These are phyloP conservation scores for Arthrobotrys entomopaga DNA, from an alignment of 2,329 filamentous ascomycete species.

Conservation along the genomic window DNA sequence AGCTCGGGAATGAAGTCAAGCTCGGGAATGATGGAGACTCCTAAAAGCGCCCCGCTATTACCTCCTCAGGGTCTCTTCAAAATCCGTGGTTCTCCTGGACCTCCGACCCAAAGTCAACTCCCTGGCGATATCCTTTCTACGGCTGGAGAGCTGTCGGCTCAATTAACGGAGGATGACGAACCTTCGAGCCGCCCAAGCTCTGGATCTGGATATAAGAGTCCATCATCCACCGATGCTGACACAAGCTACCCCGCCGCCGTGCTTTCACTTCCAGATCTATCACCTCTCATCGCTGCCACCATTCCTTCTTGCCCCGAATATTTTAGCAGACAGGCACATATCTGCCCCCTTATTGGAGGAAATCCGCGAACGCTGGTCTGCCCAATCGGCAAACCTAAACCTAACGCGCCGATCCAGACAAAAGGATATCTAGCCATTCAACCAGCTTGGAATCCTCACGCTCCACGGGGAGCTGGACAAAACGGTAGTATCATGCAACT, in stretches of 20 bases:
- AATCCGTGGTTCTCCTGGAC: not conserved
- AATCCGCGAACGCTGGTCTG: slow-evolving; percentile 15
- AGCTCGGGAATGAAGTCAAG: not conserved
- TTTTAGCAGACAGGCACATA: slow-evolving; percentile 39
- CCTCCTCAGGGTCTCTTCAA: not conserved
- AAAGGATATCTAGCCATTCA: slow-evolving; percentile 44
- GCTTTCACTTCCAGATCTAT: slow-evolving; percentile 1
- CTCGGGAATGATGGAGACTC: not conserved
- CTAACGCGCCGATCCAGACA: slow-evolving; percentile 32
- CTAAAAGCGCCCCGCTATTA: not conserved
- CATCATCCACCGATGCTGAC: not conserved
- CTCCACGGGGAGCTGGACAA: slow-evolving; percentile 29
- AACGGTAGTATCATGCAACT: slow-evolving; percentile 50
- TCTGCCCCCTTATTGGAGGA: slow-evolving; percentile 32
- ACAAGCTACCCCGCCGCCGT: not conserved
- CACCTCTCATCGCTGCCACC: not conserved
- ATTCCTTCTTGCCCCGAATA: slow-evolving; percentile 20
- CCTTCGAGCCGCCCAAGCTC: not conserved
- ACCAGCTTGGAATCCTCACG: slow-evolving; percentile 48
- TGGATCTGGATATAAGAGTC: not conserved
- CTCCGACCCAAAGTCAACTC: not conserved
- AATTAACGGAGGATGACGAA: not conserved
- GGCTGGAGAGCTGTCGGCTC: not conserved
- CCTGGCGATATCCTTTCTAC: not conserved
- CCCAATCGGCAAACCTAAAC: not conserved